These are phyloP conservation scores for Hypomyces rosellus DNA, from an alignment of 2,329 filamentous ascomycete genomes.

Conservation along the genomic window DNA sequence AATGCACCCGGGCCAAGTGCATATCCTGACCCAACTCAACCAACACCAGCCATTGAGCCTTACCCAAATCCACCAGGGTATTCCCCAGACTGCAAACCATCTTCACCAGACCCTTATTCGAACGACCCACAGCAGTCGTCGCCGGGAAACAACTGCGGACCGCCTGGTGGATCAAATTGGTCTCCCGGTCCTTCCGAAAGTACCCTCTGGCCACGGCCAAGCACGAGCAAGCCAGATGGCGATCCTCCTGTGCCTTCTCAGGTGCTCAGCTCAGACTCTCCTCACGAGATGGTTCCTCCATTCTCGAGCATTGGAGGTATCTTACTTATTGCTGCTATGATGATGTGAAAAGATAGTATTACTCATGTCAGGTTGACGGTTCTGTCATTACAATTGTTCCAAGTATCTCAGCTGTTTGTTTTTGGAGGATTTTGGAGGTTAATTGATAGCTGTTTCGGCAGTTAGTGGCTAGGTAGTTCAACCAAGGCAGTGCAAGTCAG, in stretches of 20 bases:
- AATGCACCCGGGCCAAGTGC: conserved; percentile 13
- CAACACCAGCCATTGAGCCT: conserved; percentile 2
- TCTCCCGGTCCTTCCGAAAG: conserved; percentile 16
- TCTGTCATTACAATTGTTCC: neutral
- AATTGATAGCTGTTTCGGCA: conserved; percentile 13
- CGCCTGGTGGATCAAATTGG: conserved; percentile 8
- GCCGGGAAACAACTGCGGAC: conserved; percentile 9
- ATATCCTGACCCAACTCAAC: conserved; percentile 10
- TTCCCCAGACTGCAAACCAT: conserved; percentile 2
- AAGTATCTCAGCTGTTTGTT: conserved; percentile 10
- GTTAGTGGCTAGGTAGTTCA: neutral
- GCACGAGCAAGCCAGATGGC: conserved; percentile 14
- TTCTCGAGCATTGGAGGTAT: conserved; percentile 20
- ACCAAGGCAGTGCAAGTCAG: neutral
- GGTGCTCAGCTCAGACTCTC: conserved; percentile 23
- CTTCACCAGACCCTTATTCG: conserved; percentile 3
- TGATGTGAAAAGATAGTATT: conserved; percentile 14
- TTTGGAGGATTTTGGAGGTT: conserved; percentile 18
- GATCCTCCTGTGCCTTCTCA: conserved; percentile 20
- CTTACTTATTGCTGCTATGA: conserved; percentile 21
- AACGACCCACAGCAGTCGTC: neutral
- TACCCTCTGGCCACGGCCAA: conserved; percentile 19
- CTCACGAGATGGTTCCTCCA: conserved; percentile 15
- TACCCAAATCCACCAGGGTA: conserved; percentile 1
- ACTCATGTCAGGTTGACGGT: neutral